These are phyloP conservation scores for Penicillium sp. DNA, from an alignment of 2,329 filamentous ascomycete species.

Conservation along the genomic window DNA sequence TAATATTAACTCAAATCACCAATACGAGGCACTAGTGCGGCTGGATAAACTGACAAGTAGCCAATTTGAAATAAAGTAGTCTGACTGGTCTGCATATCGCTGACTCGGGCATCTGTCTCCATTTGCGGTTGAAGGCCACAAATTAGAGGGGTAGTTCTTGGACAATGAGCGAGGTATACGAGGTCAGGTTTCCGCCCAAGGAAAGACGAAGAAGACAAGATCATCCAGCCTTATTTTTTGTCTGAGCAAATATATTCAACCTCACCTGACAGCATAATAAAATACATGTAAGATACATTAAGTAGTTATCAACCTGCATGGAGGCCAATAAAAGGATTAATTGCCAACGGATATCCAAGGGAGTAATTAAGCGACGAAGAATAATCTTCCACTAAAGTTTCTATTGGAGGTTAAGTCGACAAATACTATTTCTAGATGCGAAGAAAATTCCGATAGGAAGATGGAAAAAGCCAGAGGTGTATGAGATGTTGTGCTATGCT, in stretches of 20 bases:
- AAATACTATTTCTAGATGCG: background rate
- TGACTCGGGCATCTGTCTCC: no score
- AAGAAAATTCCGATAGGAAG: background rate
- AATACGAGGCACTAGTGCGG: no score
- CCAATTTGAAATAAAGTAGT: no score
- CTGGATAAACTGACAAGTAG: no score
- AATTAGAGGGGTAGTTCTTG: no score
- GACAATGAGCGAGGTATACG: no score
- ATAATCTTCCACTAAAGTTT: background rate
- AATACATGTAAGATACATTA: background rate
- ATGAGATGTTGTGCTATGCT: background rate
- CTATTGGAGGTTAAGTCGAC: background rate
- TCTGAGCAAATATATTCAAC: background rate
- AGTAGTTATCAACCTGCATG: background rate
- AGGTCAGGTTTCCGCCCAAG: no score
- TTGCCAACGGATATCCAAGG: background rate
- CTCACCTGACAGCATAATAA: background rate
- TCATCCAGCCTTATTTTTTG: fast-evolving
- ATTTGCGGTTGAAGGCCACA: no score
- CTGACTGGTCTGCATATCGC: no score
- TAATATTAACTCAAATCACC: no score
- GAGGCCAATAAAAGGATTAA: background rate
- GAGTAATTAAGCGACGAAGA: background rate
- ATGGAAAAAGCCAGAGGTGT: no score
- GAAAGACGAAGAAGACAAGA: no score